phyloP scores from a whole-genome alignment of 2,329 filamentous ascomycete species.

The Fusarium tricinctum region DNA sequence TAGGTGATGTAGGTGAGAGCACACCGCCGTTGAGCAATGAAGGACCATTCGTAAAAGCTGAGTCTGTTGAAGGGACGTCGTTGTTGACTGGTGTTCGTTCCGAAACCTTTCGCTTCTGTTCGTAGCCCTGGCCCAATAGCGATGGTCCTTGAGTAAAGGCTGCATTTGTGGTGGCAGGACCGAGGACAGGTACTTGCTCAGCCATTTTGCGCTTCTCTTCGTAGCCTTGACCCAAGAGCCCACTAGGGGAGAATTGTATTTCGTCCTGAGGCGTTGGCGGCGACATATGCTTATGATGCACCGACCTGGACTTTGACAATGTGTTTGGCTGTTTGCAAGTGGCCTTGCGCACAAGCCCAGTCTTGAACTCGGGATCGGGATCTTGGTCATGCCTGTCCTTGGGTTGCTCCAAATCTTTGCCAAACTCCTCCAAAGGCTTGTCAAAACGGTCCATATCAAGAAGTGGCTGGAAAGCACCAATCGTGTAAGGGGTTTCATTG shows the following conservation, averaged over 20 bases:
- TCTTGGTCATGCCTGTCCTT: slow-evolving; percentile 21
- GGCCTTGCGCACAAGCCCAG: slow-evolving; percentile 32
- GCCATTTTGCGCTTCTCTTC: slow-evolving; percentile 59
- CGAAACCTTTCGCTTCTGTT: slow-evolving; percentile 58
- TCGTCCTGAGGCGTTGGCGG: slow-evolving; percentile 44
- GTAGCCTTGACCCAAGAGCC: slow-evolving; percentile 66
- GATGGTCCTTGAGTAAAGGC: slow-evolving; percentile 71
- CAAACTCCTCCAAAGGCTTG: slow-evolving; percentile 64
- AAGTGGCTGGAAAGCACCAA: slow-evolving; percentile 77
- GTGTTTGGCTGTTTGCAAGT: slow-evolving; percentile 28
- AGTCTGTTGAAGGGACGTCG: slow-evolving; percentile 49
- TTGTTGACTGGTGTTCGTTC: slow-evolving; percentile 47
- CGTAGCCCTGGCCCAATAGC: slow-evolving; percentile 65
- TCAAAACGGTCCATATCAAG: slow-evolving; percentile 73
- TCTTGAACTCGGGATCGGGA: slow-evolving; percentile 29
- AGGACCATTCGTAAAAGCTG: slow-evolving; percentile 68
- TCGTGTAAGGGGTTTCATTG: slow-evolving; percentile 70
- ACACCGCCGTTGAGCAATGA: slow-evolving; percentile 66
- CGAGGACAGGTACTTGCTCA: slow-evolving; percentile 47
- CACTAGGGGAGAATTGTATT: slow-evolving; percentile 63
- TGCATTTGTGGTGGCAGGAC: slow-evolving; percentile 49
- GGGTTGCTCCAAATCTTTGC: slow-evolving; percentile 57
- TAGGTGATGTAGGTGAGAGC: slow-evolving; percentile 37
- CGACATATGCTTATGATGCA: slow-evolving; percentile 34
- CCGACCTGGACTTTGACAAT: slow-evolving; percentile 49